Evolutionary conservation across 2,329 filamentous ascomycete genomes (phyloP), one percentile per base, ranked within the genome.

Genomic region (Nemania sp.): DNA sequence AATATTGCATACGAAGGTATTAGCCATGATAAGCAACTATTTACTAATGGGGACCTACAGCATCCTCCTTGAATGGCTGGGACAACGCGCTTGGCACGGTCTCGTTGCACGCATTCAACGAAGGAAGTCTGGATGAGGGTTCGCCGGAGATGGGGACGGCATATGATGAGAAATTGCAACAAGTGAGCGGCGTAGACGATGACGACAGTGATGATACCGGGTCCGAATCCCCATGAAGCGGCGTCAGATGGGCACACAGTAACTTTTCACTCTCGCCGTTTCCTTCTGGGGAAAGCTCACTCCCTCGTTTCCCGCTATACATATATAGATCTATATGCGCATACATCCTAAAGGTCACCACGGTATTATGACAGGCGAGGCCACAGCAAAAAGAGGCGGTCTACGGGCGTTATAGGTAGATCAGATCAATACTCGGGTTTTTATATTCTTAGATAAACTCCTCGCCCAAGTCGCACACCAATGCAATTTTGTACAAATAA

Each of bases 31-130:
- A 49, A 43, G 38, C 11, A 10, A 18, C 56, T 13, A 13, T 35
- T 10, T 45, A 65, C 73, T 70, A 72, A 64, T 52, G 4, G 32
- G 10, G 2, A 58, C 5, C 35, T 66, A 49, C 70, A 93, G 93
- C 93, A 45, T 96, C 93, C 8, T 89, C 90, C 0, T 93, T 93
- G 90, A 94, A 94, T 72, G 92, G 92, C 24, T 92, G 89, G 81
- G 90, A 89, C 55, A 89, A 91, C 78, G 86, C 89, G 0, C 85
- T 88, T 18, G 93, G 92, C 13, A 95, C 93, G 1, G 93, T 92
- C 70, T 91, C 91, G 0, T 79, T 95, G 20, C 93, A 97, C 77
- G 88, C 88, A 1, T 96, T 90, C 85, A 93, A 93, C 68, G 90
- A 93, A 71, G 85, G 85, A 0, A 77, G 83, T 1, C 83, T 86